Evolutionary conservation across 108 stramenopile genomes (phyloP), one percentile per base, ranked within the genome.

Genomic region (Skeletonema grethae): DNA sequence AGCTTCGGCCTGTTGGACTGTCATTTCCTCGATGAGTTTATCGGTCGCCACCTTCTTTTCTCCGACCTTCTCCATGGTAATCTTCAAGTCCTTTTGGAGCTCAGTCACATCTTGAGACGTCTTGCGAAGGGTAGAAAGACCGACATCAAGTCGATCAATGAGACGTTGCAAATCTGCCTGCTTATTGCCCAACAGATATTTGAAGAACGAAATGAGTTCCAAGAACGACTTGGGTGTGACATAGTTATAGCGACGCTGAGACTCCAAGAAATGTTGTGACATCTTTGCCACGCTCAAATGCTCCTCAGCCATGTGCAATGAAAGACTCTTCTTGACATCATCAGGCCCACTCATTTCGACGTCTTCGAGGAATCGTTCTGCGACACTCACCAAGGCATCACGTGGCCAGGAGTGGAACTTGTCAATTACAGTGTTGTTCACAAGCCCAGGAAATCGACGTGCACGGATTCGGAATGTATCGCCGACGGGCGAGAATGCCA

Each of bases 181-280:
- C 70, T 97, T 95, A 31, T 88, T 84, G 57, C 73, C 71, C 31
- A 97, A 76, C 62, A 97, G 63, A 58, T 92, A 88, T 73, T 93
- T 91, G 84, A 96, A 97, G 70, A 96, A 94, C 6, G 77, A 84
- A 43, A 97, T 95, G 15, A 97, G 74, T 73, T 95, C 92, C 62
- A 97, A 76, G 64, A 84, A 97, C 28, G 88, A 90, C 78, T 96
- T 97, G 48, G 96, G 96, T 32, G 96, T 97, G 50, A 95, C 94
- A 68, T 97, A 96, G 77, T 95, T 94, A 84, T 91, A 92, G 8
- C 96, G 82, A 2, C 91, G 76, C 70, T 90, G 90, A 18, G 84
- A 84, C 65, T 88, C 82, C 50, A 79, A 53, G 77, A 88, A 96
- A 30, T 74, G 59, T 31, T 67, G 70, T 4, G 90, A 91, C 61